Percentiles rank a stretch among this genome's conserved stretches.
Conservation (phyloP, 2,329 filamentous ascomycete genomes). For the Domatiomyces globalis region DNA sequence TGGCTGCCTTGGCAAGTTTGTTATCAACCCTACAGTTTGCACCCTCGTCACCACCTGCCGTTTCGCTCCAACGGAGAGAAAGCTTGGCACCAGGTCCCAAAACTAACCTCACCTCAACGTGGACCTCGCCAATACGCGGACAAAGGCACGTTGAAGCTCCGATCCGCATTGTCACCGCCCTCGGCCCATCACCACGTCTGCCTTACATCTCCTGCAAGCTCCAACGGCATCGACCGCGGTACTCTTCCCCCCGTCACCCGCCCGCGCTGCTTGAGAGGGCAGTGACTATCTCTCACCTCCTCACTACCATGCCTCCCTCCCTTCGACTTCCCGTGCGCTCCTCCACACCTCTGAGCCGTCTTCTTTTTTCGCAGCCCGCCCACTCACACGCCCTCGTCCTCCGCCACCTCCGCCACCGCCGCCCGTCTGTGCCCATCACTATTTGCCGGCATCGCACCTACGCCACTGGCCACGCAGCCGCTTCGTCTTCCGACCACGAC, state of each 20-base stretch:
- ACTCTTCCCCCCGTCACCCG: no score
- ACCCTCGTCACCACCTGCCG: no score
- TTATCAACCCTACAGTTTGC: no score
- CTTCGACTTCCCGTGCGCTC: neutral
- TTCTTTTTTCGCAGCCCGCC: neutral
- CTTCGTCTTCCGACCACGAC: no score
- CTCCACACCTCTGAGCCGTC: neutral
- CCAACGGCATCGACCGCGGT: neutral
- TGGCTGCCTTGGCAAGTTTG: conserved; percentile 23
- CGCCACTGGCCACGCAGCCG: no score
- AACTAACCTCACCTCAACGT: neutral
- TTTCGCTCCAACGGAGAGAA: no score
- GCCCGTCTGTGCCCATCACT: no score
- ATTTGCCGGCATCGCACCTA: no score
- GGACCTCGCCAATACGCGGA: neutral
- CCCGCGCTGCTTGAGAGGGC: neutral
- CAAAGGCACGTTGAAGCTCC: neutral
- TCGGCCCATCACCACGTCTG: neutral
- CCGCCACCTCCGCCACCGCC: no score
- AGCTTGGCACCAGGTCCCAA: neutral
- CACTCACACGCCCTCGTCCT: neutral
- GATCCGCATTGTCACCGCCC: neutral
- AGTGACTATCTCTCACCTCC: no score
- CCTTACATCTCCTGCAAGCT: neutral
- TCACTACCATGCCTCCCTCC: neutral